phyloP scores from a whole-genome alignment of 2,329 filamentous ascomycete species.

The Xylariaceae sp. region DNA sequence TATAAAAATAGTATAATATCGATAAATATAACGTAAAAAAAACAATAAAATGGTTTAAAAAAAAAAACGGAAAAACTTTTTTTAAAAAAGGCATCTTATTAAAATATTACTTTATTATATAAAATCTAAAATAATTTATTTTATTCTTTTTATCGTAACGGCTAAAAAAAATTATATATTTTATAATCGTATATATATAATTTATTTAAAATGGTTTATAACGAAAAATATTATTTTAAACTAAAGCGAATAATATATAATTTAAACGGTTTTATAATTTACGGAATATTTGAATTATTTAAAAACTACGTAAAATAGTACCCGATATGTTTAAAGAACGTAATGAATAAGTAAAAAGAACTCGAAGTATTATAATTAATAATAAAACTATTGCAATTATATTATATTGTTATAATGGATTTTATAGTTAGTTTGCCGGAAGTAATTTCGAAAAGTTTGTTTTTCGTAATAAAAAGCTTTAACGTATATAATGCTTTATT shows the following conservation, averaged over 20 bases:
- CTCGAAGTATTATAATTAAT: not conserved
- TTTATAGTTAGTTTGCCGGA: not conserved
- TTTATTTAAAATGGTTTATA: not conserved
- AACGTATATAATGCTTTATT: not conserved
- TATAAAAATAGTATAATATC: too few relatives aligned
- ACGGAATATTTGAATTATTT: not conserved
- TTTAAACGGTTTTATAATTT: not conserved
- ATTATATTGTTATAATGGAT: not conserved
- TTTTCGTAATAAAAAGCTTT: not conserved
- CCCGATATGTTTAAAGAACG: not conserved
- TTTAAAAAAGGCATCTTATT: not conserved
- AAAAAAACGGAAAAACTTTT: not conserved
- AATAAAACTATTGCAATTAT: not conserved
- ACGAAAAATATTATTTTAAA: constrained; percentile 2
- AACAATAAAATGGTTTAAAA: too few relatives aligned
- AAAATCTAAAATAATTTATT: not conserved
- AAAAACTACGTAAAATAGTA: constrained; percentile 1
- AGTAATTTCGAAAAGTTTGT: not conserved
- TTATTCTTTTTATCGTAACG: too few relatives aligned
- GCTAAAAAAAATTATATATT: not conserved
- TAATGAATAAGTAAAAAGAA: not conserved
- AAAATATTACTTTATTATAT: not conserved
- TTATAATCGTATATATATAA: not conserved
- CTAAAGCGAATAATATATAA: not conserved
- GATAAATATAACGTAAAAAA: too few relatives aligned